Base-by-base conservation (phyloP, 139 green algal genomes). In the Pseudopediastrum boryanum region DNA sequence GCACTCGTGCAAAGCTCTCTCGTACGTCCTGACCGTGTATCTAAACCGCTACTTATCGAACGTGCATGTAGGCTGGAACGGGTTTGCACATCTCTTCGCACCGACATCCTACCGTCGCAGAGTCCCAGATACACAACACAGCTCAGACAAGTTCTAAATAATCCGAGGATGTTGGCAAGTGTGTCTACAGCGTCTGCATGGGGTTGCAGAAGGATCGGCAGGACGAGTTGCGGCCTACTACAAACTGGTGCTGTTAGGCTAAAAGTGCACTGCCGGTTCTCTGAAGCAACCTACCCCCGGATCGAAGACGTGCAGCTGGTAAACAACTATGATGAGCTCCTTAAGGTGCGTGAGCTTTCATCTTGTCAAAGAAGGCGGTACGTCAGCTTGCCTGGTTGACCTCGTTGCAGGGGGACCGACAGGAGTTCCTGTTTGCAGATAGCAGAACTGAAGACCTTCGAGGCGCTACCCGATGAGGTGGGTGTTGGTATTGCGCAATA, bases 371-470 rank as follows among this genome's bases (percentile, higher is more conserved):
- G 19, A 58, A 58, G 19, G 16, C 48, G 19, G 48, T 16, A 19
- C 16, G 16, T 27, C 16, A 19, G 16, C 16, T 16, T 58, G 19
- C 16, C 19, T 16, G 16, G 16, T 16, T 19, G 19, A 19, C 19
- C 16, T 19, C 16, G 48, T 19, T 58, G 48, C 48, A 58, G 16
- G 48, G 48, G 16, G 16, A 27, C 19, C 48, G 48, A 19, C 16
- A 27, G 48, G 48, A 27, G 48, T 16, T 16, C 16, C 48, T 16
- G 48, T 16, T 2, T 61, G 59, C 43, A 80, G 73, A n/a, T 42
- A 42, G 73, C 59, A 23, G 43, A 39, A 39, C 27, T 39, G 16
- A 31, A 16, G 48, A 81, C 62, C 42, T 66, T 75, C 50, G 33
- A 65, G 19, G 66, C 61, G 6, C 62, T 62, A 23, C 4, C 21